Evolutionary conservation across 73 alveolate species (phyloP), one percentile per base, ranked within the genome.

Genomic region (Durusdinium trenchii): DNA sequence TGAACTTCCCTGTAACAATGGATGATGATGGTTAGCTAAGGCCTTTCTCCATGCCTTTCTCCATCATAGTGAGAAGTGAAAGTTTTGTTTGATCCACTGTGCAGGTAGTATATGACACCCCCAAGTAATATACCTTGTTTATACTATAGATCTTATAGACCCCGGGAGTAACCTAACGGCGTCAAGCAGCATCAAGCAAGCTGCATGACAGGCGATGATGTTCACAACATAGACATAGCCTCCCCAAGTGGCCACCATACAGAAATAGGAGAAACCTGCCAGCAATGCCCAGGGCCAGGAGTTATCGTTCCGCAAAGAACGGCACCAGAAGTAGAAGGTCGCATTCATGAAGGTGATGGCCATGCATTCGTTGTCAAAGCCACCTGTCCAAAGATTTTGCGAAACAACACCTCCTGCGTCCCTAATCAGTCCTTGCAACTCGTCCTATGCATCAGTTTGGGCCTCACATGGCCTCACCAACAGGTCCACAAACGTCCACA

Each of bases 251-350:
- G 99, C 83, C 42, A 78, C 99, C 93, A 78, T 78, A 45, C 99
- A 81, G 51, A 94, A 94, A 83, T 94, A 94, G 48, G 99, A 85
- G 67, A 94, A 51, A 14, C 94, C 99, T 18, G 94, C 51, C 62
- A 48, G 43, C 26, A 71, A 10, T 5, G 90, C 98, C 87, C 89
- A 91, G 51, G 98, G 98, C 98, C 98, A 91, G 60, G 90, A 69
- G 61, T n/a, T 1, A 23, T 51, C 90, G 50, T 38, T 28, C 10
- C 98, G 98, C 60, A 91, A 14, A 60, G 98, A 67, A 43, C 73
- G 98, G 76, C 98, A 91, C 98, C 98, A 91, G 76, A 91, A 71
- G 76, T 91, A 91, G 98, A 91, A 91, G 48, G 98, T 91, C 75
- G 98, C 85, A 42, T 91, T 91, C 98, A 79, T 91, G 86, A 84